Percentiles rank a stretch among this genome's conserved stretches.
These are phyloP conservation scores for Colletotrichum filicis DNA, from an alignment of 2,329 filamentous ascomycete species.

Conservation along the genomic window DNA sequence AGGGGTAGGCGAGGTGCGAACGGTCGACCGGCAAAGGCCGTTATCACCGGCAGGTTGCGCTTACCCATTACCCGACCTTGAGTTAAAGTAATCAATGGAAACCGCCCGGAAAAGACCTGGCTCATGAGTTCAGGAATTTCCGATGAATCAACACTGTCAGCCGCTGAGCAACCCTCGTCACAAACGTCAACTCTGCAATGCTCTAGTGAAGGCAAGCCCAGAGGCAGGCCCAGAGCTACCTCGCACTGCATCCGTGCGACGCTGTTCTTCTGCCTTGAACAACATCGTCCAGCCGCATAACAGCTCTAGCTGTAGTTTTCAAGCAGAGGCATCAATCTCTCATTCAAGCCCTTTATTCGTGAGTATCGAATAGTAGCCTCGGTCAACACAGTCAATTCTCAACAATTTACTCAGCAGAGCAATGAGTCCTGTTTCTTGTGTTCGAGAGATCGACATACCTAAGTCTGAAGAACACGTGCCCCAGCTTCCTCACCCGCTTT, in stretches of 20 bases:
- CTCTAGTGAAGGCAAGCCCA: too few species aligned
- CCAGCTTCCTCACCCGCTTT: slow-evolving; percentile 2
- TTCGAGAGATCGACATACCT: neutral
- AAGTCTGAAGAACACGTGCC: neutral
- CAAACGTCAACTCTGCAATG: too few species aligned
- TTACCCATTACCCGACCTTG: neutral
- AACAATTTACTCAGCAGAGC: neutral
- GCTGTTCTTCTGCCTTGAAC: neutral
- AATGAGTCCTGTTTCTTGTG: neutral
- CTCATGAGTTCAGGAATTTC: neutral
- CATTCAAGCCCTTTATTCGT: too few species aligned
- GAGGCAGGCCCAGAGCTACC: too few species aligned
- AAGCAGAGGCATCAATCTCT: too few species aligned
- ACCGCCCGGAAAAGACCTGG: neutral
- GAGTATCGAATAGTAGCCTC: neutral
- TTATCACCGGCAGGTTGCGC: neutral
- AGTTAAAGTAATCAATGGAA: too few species aligned
- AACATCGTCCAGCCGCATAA: neutral
- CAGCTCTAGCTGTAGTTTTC: neutral
- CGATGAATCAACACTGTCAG: neutral
- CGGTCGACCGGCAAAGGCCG: neutral
- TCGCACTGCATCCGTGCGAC: too few species aligned
- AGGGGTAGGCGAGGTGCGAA: neutral
- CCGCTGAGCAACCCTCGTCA: neutral
- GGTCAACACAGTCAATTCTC: neutral